Percentiles rank a stretch among this genome's conserved stretches.
Evolutionary conservation across 768 basidiomycete species (phyloP).

Genomic region (Clitopilus passeckerianus): DNA sequence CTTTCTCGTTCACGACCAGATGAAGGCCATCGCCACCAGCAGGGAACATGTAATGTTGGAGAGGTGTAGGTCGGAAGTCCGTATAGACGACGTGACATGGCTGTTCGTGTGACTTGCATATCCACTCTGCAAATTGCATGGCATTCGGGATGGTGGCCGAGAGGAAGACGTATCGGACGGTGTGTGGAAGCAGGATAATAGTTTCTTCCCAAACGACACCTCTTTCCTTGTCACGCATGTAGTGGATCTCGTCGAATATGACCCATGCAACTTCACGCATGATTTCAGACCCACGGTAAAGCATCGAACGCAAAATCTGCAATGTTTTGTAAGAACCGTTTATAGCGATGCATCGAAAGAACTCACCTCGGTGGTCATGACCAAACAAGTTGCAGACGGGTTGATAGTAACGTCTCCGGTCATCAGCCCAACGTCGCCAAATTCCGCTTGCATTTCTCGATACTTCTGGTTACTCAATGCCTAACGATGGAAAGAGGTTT

Average conservation of each 20-base stretch:
- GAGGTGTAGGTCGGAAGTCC: slow-evolving; percentile 95
- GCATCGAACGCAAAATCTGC: slow-evolving; percentile 96
- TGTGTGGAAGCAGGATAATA: slow-evolving; percentile 94
- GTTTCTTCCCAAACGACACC: slow-evolving; percentile 99
- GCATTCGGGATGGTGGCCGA: slow-evolving; percentile 99
- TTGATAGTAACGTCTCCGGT: slow-evolving; percentile 99
- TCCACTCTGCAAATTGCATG: slow-evolving; percentile 99
- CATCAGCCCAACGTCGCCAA: slow-evolving; percentile 98
- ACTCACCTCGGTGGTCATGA: slow-evolving; percentile 97
- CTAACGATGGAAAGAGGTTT: slow-evolving; percentile 39
- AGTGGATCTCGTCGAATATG: slow-evolving; percentile 98
- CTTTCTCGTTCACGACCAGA: slow-evolving; percentile 97
- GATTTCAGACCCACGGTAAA: slow-evolving; percentile 97
- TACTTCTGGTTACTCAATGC: slow-evolving; percentile 99
- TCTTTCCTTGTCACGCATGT: slow-evolving; percentile 99
- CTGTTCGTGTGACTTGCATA: slow-evolving; percentile 94
- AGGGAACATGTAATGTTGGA: slow-evolving; percentile 98
- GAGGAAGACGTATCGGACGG: slow-evolving; percentile 95
- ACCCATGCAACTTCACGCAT: slow-evolving; percentile 99
- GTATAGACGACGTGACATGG: slow-evolving; percentile 99
- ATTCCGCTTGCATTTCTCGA: slow-evolving; percentile 94
- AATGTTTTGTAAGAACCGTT: background rate
- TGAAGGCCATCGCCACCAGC: slow-evolving; percentile 96
- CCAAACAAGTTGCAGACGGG: slow-evolving; percentile 92
- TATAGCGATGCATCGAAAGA: background rate